Percentiles rank a stretch among this genome's conserved stretches.
Evolutionary conservation across 2,329 filamentous ascomycete genomes (phyloP).

Genomic region (Colletotrichum gloeosporioides): DNA sequence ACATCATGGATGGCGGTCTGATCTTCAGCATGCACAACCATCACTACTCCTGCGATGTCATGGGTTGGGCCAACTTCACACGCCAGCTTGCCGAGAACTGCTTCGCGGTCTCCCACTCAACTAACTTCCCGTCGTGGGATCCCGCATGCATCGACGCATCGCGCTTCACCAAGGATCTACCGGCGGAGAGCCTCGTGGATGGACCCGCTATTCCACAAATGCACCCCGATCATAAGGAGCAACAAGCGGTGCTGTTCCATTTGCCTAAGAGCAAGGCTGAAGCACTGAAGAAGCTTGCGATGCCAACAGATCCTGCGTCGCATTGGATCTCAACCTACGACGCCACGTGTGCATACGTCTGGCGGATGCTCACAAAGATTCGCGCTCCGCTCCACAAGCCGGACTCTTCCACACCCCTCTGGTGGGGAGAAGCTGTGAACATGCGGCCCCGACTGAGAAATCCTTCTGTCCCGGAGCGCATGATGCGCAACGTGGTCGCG

Average conservation of each 20-base stretch:
- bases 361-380: slow-evolving; percentile 40
- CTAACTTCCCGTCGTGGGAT: slow-evolving; percentile 38
- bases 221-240: slow-evolving; percentile 31
- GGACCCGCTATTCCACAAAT: slow-evolving; percentile 30
- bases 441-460: neutral
- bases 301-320: slow-evolving; percentile 34
- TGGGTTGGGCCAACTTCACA: slow-evolving; percentile 43
- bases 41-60: slow-evolving; percentile 47
- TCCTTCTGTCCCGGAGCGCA: neutral
- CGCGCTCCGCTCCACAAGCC: slow-evolving; percentile 33
- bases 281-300: neutral
- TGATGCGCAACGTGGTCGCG: neutral
- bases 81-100: slow-evolving; percentile 50
- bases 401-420: neutral
- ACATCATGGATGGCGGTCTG: slow-evolving; percentile 43
- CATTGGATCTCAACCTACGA: slow-evolving; percentile 52
- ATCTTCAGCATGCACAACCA: slow-evolving; percentile 46
- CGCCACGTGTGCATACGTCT: slow-evolving; percentile 44
- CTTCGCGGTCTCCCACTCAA: slow-evolving; percentile 31
- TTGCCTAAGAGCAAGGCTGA: neutral
- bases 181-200: slow-evolving; percentile 33
- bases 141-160: slow-evolving; percentile 37
- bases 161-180: slow-evolving; percentile 33
- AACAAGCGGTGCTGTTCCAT: neutral
- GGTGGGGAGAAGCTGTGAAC: neutral